phyloP scores from a whole-genome alignment of 176 grass and related monocot genomes.

The Elymus sibiricus region DNA sequence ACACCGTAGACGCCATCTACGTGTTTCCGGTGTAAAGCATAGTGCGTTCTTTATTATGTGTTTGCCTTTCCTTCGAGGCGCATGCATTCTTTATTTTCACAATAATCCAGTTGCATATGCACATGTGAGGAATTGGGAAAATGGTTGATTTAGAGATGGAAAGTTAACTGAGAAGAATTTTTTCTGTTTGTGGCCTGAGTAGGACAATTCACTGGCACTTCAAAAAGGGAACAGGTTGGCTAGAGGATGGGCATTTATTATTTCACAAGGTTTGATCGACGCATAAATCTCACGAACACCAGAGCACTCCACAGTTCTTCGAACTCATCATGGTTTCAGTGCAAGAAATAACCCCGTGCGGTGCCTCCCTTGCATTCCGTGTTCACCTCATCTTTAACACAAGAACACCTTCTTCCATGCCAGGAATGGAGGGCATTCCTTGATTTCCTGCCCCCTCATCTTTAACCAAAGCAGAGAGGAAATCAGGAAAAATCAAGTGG shows the following conservation, averaged over 20 bases:
- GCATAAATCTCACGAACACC: not conserved
- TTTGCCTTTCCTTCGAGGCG: too few species aligned
- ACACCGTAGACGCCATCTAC: too few species aligned
- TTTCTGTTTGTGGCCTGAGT: too few species aligned
- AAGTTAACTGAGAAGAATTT: too few species aligned
- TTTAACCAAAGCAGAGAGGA: slow-evolving; percentile 36
- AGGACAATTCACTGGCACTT: too few species aligned
- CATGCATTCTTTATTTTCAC: too few species aligned
- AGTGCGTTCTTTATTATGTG: too few species aligned
- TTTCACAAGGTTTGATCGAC: not conserved
- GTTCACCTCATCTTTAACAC: not conserved
- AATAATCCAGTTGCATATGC: too few species aligned
- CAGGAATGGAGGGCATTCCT: not conserved
- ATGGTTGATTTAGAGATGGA: too few species aligned
- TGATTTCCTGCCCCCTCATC: not conserved
- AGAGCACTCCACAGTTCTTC: not conserved
- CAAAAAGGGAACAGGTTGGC: not conserved
- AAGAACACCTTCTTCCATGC: not conserved
- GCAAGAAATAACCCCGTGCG: not conserved
- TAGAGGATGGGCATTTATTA: slow-evolving; percentile 3
- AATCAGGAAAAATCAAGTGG: not conserved
- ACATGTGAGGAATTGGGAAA: too few species aligned
- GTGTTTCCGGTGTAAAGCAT: too few species aligned
- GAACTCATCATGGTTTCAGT: not conserved
- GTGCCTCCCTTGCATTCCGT: not conserved